phyloP scores from a whole-genome alignment of 2,329 filamentous ascomycete species.

The Sporothrix humicola region DNA sequence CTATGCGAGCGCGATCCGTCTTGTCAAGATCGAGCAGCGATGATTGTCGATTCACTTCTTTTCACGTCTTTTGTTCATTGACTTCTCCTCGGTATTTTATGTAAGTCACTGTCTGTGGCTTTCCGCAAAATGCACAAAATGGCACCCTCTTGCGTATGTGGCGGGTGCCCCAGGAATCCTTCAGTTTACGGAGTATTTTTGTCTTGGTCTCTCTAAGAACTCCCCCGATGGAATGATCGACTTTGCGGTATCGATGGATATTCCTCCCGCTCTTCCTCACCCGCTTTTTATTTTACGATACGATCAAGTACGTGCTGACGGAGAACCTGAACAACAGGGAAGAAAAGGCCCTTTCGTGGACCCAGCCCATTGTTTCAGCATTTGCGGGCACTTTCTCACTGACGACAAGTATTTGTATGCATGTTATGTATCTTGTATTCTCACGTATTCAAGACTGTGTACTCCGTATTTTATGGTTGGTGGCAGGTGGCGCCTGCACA shows the following conservation, averaged over 20 bases:
- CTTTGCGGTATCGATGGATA: background rate
- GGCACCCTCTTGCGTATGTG: constrained; percentile 15
- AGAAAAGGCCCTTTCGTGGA: background rate
- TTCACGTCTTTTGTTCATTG: background rate
- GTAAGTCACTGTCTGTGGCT: constrained; percentile 9
- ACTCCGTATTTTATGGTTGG: background rate
- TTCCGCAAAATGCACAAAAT: background rate
- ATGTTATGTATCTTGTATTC: too few species aligned
- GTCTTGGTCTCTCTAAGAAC: background rate
- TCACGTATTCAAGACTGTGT: too few species aligned
- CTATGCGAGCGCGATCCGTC: background rate
- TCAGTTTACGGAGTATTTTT: background rate
- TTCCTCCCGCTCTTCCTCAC: constrained; percentile 16
- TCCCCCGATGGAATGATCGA: background rate
- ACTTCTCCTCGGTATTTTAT: background rate
- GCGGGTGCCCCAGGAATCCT: constrained; percentile 20
- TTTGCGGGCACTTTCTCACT: background rate
- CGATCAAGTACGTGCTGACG: background rate
- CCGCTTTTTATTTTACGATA: background rate
- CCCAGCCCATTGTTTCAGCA: constrained; percentile 3
- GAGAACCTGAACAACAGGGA: background rate
- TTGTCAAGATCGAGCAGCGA: background rate
- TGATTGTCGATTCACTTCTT: background rate
- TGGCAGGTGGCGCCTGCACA: constrained; percentile 17
- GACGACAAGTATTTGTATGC: background rate